These are phyloP conservation scores for Penicillium canescens DNA, from an alignment of 495 filamentous ascomycete species.

Conservation along the genomic window DNA sequence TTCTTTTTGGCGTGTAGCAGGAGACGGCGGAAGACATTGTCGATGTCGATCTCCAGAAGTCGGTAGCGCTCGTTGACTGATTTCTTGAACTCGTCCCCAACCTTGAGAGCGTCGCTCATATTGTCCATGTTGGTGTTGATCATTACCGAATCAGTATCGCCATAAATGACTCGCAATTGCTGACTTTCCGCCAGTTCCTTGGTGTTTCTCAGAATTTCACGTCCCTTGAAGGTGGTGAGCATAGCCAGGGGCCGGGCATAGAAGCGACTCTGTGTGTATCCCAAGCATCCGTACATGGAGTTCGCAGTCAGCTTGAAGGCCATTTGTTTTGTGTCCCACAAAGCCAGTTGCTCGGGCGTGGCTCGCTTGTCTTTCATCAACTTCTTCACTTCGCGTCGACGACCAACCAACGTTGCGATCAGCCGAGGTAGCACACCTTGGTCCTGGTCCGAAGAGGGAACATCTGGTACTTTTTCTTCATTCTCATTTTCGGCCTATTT, in stretches of 20 bases:
- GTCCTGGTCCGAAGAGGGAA: constrained; percentile 66
- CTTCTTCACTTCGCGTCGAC: constrained; percentile 86
- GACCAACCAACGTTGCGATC: constrained; percentile 85
- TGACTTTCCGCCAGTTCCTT: constrained; percentile 92
- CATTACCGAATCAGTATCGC: constrained; percentile 99
- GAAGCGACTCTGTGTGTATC: constrained; percentile 93
- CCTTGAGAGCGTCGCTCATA: constrained; percentile 83
- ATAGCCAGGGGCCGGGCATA: constrained; percentile 93
- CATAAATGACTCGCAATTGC: constrained; percentile 90
- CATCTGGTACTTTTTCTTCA: constrained; percentile 71
- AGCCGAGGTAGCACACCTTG: constrained; percentile 85
- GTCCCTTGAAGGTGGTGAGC: constrained; percentile 95
- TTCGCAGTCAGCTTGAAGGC: constrained; percentile 97
- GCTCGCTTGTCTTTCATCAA: constrained; percentile 94
- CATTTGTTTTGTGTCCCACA: constrained; percentile 98
- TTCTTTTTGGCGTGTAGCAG: constrained; percentile 98
- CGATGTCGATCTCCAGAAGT: constrained; percentile 94
- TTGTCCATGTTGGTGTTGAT: constrained; percentile 98
- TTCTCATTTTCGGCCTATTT: constrained; percentile 71
- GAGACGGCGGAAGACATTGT: constrained; percentile 93
- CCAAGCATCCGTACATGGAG: constrained; percentile 99
- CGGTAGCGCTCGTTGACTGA: constrained; percentile 87
- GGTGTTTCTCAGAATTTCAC: constrained; percentile 93
- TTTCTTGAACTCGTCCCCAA: constrained; percentile 79
- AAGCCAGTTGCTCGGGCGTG: constrained; percentile 79